Evolutionary conservation across 1,139 yeast species (phyloP), one percentile per base, ranked within the genome.

Genomic region (Zygoascus sp.): DNA sequence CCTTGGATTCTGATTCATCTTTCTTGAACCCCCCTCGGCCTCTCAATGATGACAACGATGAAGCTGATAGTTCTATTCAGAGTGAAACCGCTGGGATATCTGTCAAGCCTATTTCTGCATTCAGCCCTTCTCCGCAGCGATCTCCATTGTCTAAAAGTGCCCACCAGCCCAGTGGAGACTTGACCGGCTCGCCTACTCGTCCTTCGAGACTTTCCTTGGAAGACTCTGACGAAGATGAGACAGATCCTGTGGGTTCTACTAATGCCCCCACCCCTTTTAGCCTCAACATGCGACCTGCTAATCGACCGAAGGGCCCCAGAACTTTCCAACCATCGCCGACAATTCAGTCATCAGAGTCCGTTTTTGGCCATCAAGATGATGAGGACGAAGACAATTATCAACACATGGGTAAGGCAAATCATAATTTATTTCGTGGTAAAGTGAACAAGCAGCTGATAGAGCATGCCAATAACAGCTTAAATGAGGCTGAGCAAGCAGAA

Each of bases 391-490:
- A 46, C 10, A 47, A 47, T 16, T 27, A 37, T 9, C 44, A 49
- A 22, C 30, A 32, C 17, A 44, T 22, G 46, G 42, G 46, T 49
- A 36, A 50, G 46, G 38, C 22, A 36, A 42, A 40, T 34, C 25
- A 37, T 32, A 32, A 17, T 38, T 41, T 44, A 16, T 44, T 43
- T 17, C 52, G 54, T 30, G 50, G 41, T 9, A 44, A 42, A 32
- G 49, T 52, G 45, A 59, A 58, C 46, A 42, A 53, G 40, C 57
- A 51, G 36, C 53, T 58, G 50, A 51, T 53, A 40, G 56, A 58
- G 32, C 56, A 53, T 37, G 48, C 52, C 19, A 42, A 45, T 35
- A 52, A 51, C 19, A 54, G 58, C 46, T 46, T 50, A 32, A 46
- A 46, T 27, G 40, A 45, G 37, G 49, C 53, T 27, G 53, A 45